A percentile compares a stretch with the other conserved stretches of the same genome.
Evolutionary conservation across 805 yeast genomes (phyloP).

Genomic region (Cyberlindnera subsufficiens): DNA sequence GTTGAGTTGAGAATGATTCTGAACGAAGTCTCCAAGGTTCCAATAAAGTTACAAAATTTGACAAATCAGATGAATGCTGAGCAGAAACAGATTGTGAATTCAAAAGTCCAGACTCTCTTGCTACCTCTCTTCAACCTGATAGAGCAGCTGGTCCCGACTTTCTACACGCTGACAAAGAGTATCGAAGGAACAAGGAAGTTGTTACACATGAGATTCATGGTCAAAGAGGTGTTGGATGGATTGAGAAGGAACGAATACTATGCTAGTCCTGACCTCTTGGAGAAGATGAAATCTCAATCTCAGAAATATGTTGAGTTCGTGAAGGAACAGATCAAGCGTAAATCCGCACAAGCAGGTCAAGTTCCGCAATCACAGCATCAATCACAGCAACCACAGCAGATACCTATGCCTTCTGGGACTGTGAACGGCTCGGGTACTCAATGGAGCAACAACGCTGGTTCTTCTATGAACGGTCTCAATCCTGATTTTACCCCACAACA

Average conservation of each 20-base stretch:
- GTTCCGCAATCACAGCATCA: conserved; percentile 25
- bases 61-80: conserved; percentile 54
- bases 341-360: conserved; percentile 24
- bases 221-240: conserved; percentile 68
- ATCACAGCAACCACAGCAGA: conserved; percentile 6
- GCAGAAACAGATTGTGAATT: conserved; percentile 57
- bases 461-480: conserved; percentile 9
- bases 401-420: background rate
- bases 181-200: conserved; percentile 70
- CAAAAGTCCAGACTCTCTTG: conserved; percentile 46
- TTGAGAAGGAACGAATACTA: conserved; percentile 58
- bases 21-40: conserved; percentile 63
- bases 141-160: conserved; percentile 74
- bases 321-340: conserved; percentile 47
- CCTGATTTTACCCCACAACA: conserved; percentile 25
- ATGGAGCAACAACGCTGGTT: conserved; percentile 13
- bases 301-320: conserved; percentile 72
- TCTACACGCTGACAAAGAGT: conserved; percentile 69
- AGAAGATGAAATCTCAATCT: conserved; percentile 64
- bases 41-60: conserved; percentile 60
- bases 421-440: conserved; percentile 5
- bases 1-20: conserved; percentile 53
- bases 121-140: conserved; percentile 52
- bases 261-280: conserved; percentile 68
- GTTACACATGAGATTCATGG: conserved; percentile 73